Evolutionary conservation across 148 eudicot genomes (phyloP).

Genomic region (Bassia scoparia): DNA sequence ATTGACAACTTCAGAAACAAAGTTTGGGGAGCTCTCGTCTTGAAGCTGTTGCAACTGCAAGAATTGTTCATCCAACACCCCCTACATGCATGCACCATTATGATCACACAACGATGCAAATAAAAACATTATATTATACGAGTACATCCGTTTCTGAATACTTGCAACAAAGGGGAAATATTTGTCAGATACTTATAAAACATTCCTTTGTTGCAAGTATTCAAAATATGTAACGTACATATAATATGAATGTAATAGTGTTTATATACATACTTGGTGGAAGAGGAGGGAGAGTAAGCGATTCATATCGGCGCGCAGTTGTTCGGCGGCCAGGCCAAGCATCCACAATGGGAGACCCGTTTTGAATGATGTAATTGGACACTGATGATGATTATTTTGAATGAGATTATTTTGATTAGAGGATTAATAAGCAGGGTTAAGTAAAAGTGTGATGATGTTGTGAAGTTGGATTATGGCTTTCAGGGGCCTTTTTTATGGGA

Average conservation of each 20-base stretch:
- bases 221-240: too few relatives aligned
- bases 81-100: constrained; percentile 32
- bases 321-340: constrained; percentile 75
- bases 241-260: too few relatives aligned
- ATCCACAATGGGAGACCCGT: constrained; percentile 97
- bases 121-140: not conserved
- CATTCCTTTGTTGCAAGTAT: too few relatives aligned
- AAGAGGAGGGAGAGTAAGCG: constrained; percentile 79
- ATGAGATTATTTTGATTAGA: too few relatives aligned
- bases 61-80: constrained; percentile 93
- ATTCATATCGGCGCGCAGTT: constrained; percentile 81
- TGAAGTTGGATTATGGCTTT: constrained; percentile 2
- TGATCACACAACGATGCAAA: not conserved
- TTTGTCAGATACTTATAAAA: too few relatives aligned
- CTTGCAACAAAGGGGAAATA: too few relatives aligned
- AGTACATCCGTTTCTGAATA: too few relatives aligned
- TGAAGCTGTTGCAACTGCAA: constrained; percentile 84
- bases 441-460: not conserved
- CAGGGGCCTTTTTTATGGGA: constrained; percentile 9
- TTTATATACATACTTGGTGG: constrained; percentile 78
- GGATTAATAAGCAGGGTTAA: too few relatives aligned
- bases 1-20: constrained; percentile 74
- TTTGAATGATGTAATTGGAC: constrained; percentile 32
- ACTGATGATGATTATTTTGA: not conserved
- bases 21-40: constrained; percentile 81